These are phyloP conservation scores for Pythium aquatile DNA, from an alignment of 352 stramenopile species.

Conservation along the genomic window DNA sequence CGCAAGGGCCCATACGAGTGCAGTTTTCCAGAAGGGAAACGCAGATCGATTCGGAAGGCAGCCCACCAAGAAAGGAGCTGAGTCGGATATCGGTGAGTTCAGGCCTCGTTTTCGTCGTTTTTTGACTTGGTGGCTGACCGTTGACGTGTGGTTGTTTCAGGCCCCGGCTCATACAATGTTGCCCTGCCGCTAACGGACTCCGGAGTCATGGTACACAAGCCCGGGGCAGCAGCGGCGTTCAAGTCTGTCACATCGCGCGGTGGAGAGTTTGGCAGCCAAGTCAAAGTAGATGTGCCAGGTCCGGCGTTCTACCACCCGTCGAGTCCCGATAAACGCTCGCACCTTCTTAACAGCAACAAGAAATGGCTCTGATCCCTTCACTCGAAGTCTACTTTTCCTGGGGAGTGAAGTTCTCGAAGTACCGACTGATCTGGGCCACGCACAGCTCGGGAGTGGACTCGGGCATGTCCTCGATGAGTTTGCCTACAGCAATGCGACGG, in stretches of 20 bases:
- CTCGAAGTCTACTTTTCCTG: slow-evolving; percentile 22
- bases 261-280: slow-evolving; percentile 23
- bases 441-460: slow-evolving; percentile 79
- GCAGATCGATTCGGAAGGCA: slow-evolving; percentile 56
- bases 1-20: slow-evolving; percentile 54
- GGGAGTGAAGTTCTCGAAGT: slow-evolving; percentile 83
- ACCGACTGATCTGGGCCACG: slow-evolving; percentile 71
- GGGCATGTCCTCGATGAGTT: slow-evolving; percentile 72
- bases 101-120: not conserved
- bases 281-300: slow-evolving; percentile 34
- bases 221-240: slow-evolving; percentile 26
- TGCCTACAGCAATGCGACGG: slow-evolving; percentile 32
- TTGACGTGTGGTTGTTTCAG: slow-evolving; percentile 18
- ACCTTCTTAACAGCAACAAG: slow-evolving; percentile 76
- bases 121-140: not conserved
- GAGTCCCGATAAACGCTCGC: slow-evolving; percentile 54
- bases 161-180: slow-evolving; percentile 53
- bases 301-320: slow-evolving; percentile 67
- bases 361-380: slow-evolving; percentile 64
- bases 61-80: slow-evolving; percentile 34
- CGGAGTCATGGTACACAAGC: slow-evolving; percentile 17
- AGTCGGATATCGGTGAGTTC: slow-evolving; percentile 48
- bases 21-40: slow-evolving; percentile 53
- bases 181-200: slow-evolving; percentile 18
- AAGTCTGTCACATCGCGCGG: slow-evolving; percentile 39